Conservation (phyloP, 2,329 filamentous ascomycete species). For the Aureobasidium sp. region DNA sequence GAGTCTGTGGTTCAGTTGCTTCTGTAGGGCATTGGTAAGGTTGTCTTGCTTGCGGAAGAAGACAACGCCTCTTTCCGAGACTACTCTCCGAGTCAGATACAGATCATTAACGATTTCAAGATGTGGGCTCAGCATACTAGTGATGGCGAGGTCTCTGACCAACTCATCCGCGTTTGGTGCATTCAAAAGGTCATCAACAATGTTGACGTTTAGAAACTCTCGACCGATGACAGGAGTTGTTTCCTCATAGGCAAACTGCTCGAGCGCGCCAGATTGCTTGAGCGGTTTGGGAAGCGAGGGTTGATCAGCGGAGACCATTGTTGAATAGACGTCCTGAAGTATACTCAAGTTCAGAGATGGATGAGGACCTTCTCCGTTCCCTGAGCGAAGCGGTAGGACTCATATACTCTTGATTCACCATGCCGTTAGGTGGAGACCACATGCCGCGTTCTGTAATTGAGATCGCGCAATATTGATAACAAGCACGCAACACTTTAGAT, state of each 20-base stretch:
- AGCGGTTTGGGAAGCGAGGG: neutral
- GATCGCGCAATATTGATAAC: constrained; percentile 2
- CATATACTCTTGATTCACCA: neutral
- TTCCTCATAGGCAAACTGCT: constrained; percentile 19
- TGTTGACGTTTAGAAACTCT: constrained; percentile 18
- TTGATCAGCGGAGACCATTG: neutral
- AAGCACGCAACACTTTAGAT: constrained; percentile 1
- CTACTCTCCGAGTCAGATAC: constrained; percentile 3
- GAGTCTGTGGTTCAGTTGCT: constrained; percentile 46
- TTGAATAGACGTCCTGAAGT: neutral
- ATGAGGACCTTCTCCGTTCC: neutral
- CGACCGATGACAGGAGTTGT: constrained; percentile 22
- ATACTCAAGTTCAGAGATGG: neutral
- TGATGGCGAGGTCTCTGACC: constrained; percentile 21
- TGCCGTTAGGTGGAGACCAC: neutral
- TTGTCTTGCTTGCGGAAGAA: constrained; percentile 28
- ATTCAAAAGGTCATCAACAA: constrained; percentile 20
- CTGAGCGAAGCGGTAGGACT: neutral
- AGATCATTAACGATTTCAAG: neutral
- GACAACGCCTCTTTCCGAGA: constrained; percentile 22
- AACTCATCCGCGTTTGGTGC: constrained; percentile 19
- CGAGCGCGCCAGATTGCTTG: constrained; percentile 17
- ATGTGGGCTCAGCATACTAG: constrained; percentile 7
- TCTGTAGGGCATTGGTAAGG: constrained; percentile 45
- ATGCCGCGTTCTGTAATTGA: neutral